Evolutionary conservation across 2,329 filamentous ascomycete species (phyloP), one percentile per base, ranked within the genome.

Genomic region (Ophiobolus disseminans): DNA sequence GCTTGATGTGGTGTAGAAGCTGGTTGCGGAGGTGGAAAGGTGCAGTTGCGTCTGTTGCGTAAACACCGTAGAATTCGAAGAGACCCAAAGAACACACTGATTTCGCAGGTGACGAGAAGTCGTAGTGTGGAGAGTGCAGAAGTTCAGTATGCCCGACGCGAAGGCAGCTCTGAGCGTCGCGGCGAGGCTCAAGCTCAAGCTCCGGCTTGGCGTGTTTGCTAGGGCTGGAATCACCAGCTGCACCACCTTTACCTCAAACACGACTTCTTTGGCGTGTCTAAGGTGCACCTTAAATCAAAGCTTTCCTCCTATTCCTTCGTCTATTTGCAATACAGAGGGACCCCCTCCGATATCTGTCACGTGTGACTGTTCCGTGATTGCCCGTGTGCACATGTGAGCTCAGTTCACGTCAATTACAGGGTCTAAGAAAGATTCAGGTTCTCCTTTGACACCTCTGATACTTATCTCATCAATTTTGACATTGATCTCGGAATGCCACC

Each of bases 141-240:
- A 11, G 28, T 26, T 19, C 26, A 23, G 38, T 42, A 13, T 25
- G 39, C 36, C 30, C 25, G 32, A 46, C 50, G 38, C 42, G 43
- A 49, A 57, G 54, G 54, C 54, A 57, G 54, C 54, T 57, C 47
- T 36, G 42, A 54, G 48, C 47, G 50, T 46, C 54, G 54, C 54
- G 54, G 53, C 53, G 31, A 44, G 41, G 43, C 43, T 39, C 43
- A 45, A 57, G 54, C 54, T 54, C 41, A 43, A 41, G 44, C 40
- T 28, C 40, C 14, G 16, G 28, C 45, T 54, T 54, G 50, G 50
- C 54, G 39, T 32, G 39, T 41, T 41, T 41, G 30, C n/a, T 32
- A 7, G n/a, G 7, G 30, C 16, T 34, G 39, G 2, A 21, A 26
- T n/a, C 8, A 21, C 36, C 11, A 25, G 13, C 19, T 23, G 19